phyloP scores from a whole-genome alignment of 1,284 basidiomycete species.

The Irpex lacteus region DNA sequence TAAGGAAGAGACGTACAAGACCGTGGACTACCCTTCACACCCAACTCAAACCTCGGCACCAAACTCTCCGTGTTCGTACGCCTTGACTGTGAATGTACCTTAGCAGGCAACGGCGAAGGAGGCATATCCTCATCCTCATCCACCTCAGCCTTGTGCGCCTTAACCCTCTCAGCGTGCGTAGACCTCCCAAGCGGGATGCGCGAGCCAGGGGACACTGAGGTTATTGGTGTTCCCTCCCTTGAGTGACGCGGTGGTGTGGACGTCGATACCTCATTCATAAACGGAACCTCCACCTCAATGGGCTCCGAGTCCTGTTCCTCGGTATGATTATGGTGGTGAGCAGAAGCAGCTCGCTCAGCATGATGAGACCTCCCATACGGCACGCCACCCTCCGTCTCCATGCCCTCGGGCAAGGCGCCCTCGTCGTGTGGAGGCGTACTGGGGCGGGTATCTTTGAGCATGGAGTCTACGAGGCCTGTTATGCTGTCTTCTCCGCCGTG shows the following conservation, averaged over 20 bases:
- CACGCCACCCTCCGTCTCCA: conserved; percentile 62
- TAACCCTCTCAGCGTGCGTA: conserved; percentile 44
- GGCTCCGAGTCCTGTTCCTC: not conserved
- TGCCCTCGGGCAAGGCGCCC: conserved; percentile 27
- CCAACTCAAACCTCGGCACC: conserved; percentile 40
- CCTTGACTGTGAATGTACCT: conserved; percentile 21
- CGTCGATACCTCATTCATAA: no score
- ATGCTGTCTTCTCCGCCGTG: conserved; percentile 44
- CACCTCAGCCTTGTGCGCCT: conserved; percentile 36
- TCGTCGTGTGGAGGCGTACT: conserved; percentile 24
- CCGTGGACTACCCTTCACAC: not conserved
- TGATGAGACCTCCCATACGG: conserved; percentile 73
- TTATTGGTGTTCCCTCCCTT: conserved; percentile 9
- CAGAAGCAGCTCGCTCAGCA: conserved; percentile 35
- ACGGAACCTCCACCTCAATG: not conserved
- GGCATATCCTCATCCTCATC: conserved; percentile 47
- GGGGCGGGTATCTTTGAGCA: conserved; percentile 39
- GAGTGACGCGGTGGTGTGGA: not conserved
- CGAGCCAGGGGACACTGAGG: conserved; percentile 18
- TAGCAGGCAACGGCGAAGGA: conserved; percentile 60
- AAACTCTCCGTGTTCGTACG: conserved; percentile 27
- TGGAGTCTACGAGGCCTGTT: conserved; percentile 60
- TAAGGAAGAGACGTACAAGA: conserved; percentile 6
- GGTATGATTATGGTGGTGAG: conserved; percentile 13
- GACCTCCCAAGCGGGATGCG: conserved; percentile 39